These are phyloP conservation scores for Talaromyces sp. DNA, from an alignment of 2,329 filamentous ascomycete genomes.

Conservation along the genomic window DNA sequence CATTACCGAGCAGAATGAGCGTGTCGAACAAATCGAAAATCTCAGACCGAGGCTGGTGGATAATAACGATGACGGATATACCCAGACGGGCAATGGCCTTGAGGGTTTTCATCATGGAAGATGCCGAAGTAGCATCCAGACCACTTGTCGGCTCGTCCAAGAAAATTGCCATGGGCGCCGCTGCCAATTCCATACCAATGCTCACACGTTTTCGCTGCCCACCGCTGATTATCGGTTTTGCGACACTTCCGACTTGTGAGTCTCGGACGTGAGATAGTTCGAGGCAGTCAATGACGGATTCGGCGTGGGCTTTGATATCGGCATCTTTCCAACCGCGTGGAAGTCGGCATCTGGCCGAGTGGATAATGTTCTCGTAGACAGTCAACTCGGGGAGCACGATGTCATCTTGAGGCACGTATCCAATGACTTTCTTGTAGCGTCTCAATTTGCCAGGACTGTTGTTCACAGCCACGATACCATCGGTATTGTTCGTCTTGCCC, in stretches of 20 bases:
- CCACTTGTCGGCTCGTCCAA: slow-evolving; percentile 55
- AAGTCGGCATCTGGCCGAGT: slow-evolving; percentile 55
- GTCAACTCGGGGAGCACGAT: slow-evolving; percentile 58
- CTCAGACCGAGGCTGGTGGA: slow-evolving; percentile 58
- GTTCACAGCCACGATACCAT: slow-evolving; percentile 13
- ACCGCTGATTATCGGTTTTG: slow-evolving; percentile 53
- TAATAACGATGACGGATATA: slow-evolving; percentile 57
- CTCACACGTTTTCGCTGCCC: slow-evolving; percentile 57
- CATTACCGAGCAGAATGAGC: slow-evolving; percentile 54
- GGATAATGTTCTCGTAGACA: slow-evolving; percentile 59
- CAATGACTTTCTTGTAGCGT: slow-evolving; percentile 38
- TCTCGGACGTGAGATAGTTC: slow-evolving; percentile 11
- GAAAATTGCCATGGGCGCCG: slow-evolving; percentile 55
- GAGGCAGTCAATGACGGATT: slow-evolving; percentile 28
- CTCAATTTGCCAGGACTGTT: slow-evolving; percentile 8
- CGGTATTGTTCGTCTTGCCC: slow-evolving; percentile 15
- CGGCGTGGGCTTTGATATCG: slow-evolving; percentile 53
- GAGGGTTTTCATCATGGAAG: slow-evolving; percentile 54
- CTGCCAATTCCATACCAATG: slow-evolving; percentile 58
- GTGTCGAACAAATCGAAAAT: slow-evolving; percentile 58
- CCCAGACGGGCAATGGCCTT: slow-evolving; percentile 53
- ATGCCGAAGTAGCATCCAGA: slow-evolving; percentile 54
- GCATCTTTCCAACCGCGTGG: slow-evolving; percentile 50
- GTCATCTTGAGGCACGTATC: slow-evolving; percentile 61
- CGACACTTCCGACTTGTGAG: slow-evolving; percentile 48